A percentile compares a stretch with the other conserved stretches of the same genome.
Evolutionary conservation across 2,329 filamentous ascomycete species (phyloP).

Genomic region (Pseudogymnoascus sp.): DNA sequence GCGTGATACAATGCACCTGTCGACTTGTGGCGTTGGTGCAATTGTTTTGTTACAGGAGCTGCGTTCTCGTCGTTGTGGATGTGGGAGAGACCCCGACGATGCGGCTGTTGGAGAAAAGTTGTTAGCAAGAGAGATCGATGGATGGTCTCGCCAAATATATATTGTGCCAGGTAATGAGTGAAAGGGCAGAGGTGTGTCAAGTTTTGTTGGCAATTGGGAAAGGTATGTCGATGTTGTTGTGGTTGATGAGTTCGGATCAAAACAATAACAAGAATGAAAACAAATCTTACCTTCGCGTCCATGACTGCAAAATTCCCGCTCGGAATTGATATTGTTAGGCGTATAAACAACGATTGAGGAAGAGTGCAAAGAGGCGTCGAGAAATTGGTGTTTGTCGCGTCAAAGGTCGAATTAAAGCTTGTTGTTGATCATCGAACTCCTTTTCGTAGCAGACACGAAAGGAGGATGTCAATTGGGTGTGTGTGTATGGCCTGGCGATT

Average conservation of each 20-base stretch:
- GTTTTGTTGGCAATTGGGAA: background rate
- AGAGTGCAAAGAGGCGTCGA: background rate
- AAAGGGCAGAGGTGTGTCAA: constrained; percentile 18
- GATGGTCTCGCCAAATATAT: background rate
- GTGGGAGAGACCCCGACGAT: constrained; percentile 53
- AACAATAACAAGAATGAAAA: constrained; percentile 9
- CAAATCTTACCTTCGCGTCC: constrained; percentile 35
- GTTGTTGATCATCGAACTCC: constrained; percentile 6
- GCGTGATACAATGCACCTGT: constrained; percentile 50
- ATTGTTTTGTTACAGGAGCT: constrained; percentile 44
- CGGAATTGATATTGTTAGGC: background rate
- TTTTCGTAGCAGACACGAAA: background rate
- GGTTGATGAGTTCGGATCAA: background rate
- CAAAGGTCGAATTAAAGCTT: background rate
- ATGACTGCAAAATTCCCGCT: constrained; percentile 23
- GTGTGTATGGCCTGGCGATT: background rate
- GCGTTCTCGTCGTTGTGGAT: constrained; percentile 64
- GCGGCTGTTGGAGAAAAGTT: constrained; percentile 48
- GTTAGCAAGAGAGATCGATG: constrained; percentile 16
- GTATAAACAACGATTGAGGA: background rate
- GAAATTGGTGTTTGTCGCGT: background rate
- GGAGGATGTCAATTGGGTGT: constrained; percentile 1
- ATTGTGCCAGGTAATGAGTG: constrained; percentile 15
- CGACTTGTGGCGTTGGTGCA: constrained; percentile 80
- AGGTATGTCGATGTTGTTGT: background rate